Conservation (phyloP, 257 asterid species). For the Fraxinus americana region DNA sequence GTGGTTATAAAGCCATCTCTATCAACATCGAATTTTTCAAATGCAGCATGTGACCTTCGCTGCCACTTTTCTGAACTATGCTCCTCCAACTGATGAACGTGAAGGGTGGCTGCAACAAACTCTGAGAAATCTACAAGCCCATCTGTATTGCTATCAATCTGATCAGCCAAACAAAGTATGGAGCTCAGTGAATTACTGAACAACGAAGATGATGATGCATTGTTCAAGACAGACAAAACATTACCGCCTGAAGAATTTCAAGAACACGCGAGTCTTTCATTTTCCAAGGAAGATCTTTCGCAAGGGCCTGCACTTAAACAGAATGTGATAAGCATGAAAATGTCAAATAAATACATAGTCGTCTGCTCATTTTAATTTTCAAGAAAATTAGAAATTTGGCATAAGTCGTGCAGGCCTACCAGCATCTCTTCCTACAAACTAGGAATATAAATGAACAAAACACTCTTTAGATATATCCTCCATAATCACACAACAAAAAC, state of each 20-base stretch:
- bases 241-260: conserved; percentile 98
- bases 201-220: not conserved
- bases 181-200: conserved; percentile 9
- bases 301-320: conserved; percentile 72
- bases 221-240: conserved; percentile 18
- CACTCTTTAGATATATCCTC: not conserved
- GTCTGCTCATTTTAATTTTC: not conserved
- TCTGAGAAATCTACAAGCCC: conserved; percentile 96
- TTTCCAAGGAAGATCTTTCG: conserved; percentile 98
- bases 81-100: conserved; percentile 93
- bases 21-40: conserved; percentile 90
- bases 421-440: conserved; percentile 1
- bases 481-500: conserved; percentile 17
- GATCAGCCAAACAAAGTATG: conserved; percentile 34
- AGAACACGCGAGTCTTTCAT: conserved; percentile 90
- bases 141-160: conserved; percentile 95
- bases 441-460: not conserved
- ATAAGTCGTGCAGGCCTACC: not conserved
- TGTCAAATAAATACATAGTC: conserved; percentile 6
- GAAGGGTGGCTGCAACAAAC: conserved; percentile 94
- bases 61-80: conserved; percentile 86
- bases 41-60: conserved; percentile 79
- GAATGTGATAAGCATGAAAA: conserved; percentile 1
- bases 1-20: conserved; percentile 90
- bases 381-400: not conserved